Evolutionary conservation across 164 flowering plant species (phyloP), one percentile per base, ranked within the genome.

Genomic region (Aristolochia californica): DNA sequence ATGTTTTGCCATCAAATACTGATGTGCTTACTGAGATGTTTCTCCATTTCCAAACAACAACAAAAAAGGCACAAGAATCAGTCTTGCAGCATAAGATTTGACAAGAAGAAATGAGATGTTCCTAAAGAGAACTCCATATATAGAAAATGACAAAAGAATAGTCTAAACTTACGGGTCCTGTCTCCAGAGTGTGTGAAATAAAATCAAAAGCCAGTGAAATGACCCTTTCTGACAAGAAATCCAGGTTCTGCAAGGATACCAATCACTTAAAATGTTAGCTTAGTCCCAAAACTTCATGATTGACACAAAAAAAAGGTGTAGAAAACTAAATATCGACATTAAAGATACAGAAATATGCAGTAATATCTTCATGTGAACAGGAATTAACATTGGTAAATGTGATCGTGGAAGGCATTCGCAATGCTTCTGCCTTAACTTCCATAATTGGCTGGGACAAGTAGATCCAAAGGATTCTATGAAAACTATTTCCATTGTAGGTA

Each of bases 81-180:
- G 30, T 7, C 2, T 1, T 34, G 40, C 40, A 34, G 40, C 40
- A 34, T 34, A 34, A 34, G 10, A 5, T 34, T 34, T 34, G 1
- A 34, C 40, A 49, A 13, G 15, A 10, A 16, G 45, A 25, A 24
- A 34, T 34, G 40, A 3, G 40, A 5, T 34, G 40, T 34, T 34
- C 40, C 40, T 34, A 12, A 1, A 23, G 47, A 48, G 26, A 53
- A 12, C 13, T 24, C 48, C 13, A 13, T 12, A 52, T 15, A 43
- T 22, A 34, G 40, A 9, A 34, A 7, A 34, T 34, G 10, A 34
- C 10, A 8, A 34, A 34, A 22, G 26, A 45, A 45, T 26, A n/a
- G n/a, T n/a, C n/a, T n/a, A 8, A 48, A 68, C 84, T 76, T 75
- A 88, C 93, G 0, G 85, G 88, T 25, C 96, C 96, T 30, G 86